Evolutionary conservation across 179 eudicot species (phyloP), one percentile per base, ranked within the genome.

Genomic region (Amaranthus tricolor): DNA sequence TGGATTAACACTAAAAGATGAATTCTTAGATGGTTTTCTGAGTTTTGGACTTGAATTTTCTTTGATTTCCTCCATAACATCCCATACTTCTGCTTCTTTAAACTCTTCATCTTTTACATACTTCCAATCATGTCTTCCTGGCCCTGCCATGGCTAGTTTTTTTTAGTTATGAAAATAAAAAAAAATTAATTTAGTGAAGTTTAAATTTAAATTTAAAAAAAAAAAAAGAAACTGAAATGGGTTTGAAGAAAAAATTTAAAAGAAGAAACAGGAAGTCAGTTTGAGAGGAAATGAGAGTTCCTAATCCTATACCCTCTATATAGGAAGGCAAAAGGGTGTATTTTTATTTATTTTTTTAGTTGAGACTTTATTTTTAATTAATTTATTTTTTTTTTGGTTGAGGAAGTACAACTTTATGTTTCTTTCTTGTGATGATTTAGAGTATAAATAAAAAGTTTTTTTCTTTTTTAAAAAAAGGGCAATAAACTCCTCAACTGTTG

Each of bases 51-150:
- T 68, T 53, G 77, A 64, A 71, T 48, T 76, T 68, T 77, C 77
- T 62, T 58, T 31, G 40, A 31, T 79, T 21, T 74, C 79, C 70
- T 83, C 85, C 82, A 74, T 77, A 7, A 78, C 53, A 65, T 79
- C 81, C 93, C 96, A 89, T 0, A 89, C 83, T 48, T 90, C 91
- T 71, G 58, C 88, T 84, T 89, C 96, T 40, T 86, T 81, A 82
- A 87, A 80, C 15, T 90, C 96, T 82, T 76, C 86, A 76, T 81
- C 84, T 78, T 81, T 80, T 7, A 24, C 10, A 70, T 70, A 72
- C 60, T 78, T 79, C 70, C 85, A 81, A 13, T 80, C 79, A 73
- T 72, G 47, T 61, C 74, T 81, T 7, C 76, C 73, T 44, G 55
- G 70, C 82, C 76, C 73, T 44, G 55, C 73, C 82, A 75, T 81